Base-by-base conservation (phyloP, 2,329 filamentous ascomycete genomes). In the Botrytis medusae region DNA sequence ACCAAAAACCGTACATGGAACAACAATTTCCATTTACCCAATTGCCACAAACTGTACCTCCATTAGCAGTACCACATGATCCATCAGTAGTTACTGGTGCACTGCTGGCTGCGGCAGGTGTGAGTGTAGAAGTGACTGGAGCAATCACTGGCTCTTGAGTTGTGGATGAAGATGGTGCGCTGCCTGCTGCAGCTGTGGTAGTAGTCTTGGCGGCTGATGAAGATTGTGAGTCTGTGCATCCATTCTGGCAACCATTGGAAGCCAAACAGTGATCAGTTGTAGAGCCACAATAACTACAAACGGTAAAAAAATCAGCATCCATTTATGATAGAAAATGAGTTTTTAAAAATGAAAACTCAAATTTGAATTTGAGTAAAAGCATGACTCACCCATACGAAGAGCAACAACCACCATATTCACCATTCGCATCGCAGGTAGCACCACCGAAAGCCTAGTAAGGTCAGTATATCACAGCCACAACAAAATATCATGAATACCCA, bases 1-100 rank as follows among this genome's bases (percentile, higher is more conserved):
- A 80, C 78, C 87, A 87, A 80, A 87, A 89, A 42, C 87, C 87
- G 78, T 88, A 89, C 82, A 87, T 84, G 51, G 85, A 87, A 78
- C 87, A 88, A 77, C 87, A 89, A 73, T 84, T 82, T 61, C 87
- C 87, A 48, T 83, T 82, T 42, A 80, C 77, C 86, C 86, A 89
- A 73, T 85, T 78, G 32, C 86, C 86, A 77, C 87, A 89, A 60
- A 87, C 79, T 4, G 83, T 86, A 73, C 83, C 82, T 22, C 81
- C 83, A 75, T 88, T 86, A 14, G 77, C 82, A 29, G 83, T 82
- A 74, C 87, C 87, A 76, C 87, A 89, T 73, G 83, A 84, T 51
- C 87, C 87, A 79, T 89, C 85, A 4, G 82, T 86, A 22, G 86
- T 88, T 20, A 78, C 78, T 22, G 77, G 72, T 40, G 79, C 82